Conservation (phyloP, 805 yeast species). For the Nakazawaea wickerhamii region DNA sequence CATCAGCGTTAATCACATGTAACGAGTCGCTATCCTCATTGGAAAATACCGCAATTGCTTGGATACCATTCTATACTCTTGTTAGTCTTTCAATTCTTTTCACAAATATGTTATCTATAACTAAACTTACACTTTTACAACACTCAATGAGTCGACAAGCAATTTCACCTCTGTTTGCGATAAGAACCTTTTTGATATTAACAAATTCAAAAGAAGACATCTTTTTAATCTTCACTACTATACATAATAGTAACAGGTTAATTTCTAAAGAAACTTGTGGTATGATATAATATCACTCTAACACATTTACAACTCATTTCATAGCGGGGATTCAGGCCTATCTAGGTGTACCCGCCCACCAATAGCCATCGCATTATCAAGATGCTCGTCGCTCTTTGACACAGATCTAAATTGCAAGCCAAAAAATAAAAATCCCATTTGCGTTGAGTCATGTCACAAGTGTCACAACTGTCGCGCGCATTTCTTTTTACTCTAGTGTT, state of each 20-base stretch:
- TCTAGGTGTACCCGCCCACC: no score
- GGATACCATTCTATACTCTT: conserved; percentile 12
- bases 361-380: no score
- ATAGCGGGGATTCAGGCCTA: no score
- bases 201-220: conserved; percentile 2
- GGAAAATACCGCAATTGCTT: conserved; percentile 21
- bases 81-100: background rate
- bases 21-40: conserved; percentile 25
- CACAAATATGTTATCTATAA: no score
- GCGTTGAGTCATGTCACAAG: background rate
- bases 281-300: no score
- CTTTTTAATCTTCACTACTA: background rate
- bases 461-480: no score
- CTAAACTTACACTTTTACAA: conserved; percentile 16
- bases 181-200: conserved; percentile 16
- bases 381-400: no score
- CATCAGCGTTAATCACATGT: conserved; percentile 24
- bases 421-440: conserved; percentile 2
- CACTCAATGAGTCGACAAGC: conserved; percentile 21
- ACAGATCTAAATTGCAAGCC: background rate
- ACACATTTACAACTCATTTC: no score
- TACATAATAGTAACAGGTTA: background rate
- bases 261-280: no score
- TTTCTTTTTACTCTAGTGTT: background rate
- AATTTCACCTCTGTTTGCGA: conserved; percentile 24